A percentile compares a stretch with the other conserved stretches of the same genome.
phyloP scores from a whole-genome alignment of 805 yeast genomes.

The Wickerhamomyces strasburgensis region DNA sequence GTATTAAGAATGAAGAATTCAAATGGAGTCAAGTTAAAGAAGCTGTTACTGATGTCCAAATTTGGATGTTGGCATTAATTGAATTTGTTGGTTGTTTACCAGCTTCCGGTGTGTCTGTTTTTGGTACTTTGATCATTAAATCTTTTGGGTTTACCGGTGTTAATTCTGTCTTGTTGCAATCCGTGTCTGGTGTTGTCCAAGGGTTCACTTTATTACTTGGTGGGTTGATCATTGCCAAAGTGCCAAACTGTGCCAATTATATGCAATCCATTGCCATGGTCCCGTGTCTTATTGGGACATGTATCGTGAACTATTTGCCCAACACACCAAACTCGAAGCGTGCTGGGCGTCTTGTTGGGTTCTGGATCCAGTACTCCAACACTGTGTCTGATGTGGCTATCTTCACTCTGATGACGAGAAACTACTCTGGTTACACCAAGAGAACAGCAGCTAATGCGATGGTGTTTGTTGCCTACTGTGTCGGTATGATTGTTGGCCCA shows the following conservation, averaged over 20 bases:
- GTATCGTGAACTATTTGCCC: slow-evolving; percentile 4
- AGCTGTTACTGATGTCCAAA: slow-evolving; percentile 5
- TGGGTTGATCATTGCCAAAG: slow-evolving; percentile 1
- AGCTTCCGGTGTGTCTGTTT: slow-evolving; percentile 4
- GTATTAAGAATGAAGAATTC: slow-evolving; percentile 2
- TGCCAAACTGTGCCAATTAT: slow-evolving; percentile 2
- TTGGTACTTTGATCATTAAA: slow-evolving; percentile 4
- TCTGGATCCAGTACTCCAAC: slow-evolving; percentile 4
- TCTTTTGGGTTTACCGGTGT: slow-evolving; percentile 6
- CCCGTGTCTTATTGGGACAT: slow-evolving; percentile 6
- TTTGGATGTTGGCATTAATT: slow-evolving; percentile 1
- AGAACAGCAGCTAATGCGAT: slow-evolving; percentile 3
- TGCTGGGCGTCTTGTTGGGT: slow-evolving; percentile 7
- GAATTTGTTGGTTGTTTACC: slow-evolving; percentile 2
- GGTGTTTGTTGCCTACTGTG: slow-evolving; percentile 6
- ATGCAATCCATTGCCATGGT: slow-evolving; percentile 1
- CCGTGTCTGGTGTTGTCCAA: slow-evolving; percentile 4
- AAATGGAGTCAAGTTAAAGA: slow-evolving; percentile 8
- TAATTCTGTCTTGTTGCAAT: slow-evolving; percentile 3
- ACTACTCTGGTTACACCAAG: slow-evolving; percentile 6
- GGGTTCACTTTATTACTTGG: slow-evolving; percentile 1
- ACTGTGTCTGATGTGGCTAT: slow-evolving; percentile 2
- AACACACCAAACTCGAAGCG: slow-evolving; percentile 1
- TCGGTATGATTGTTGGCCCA: slow-evolving; percentile 5
- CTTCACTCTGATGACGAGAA: slow-evolving; percentile 4